phyloP scores from a whole-genome alignment of 441 rosid genomes.

The Gossypium gossypioides region DNA sequence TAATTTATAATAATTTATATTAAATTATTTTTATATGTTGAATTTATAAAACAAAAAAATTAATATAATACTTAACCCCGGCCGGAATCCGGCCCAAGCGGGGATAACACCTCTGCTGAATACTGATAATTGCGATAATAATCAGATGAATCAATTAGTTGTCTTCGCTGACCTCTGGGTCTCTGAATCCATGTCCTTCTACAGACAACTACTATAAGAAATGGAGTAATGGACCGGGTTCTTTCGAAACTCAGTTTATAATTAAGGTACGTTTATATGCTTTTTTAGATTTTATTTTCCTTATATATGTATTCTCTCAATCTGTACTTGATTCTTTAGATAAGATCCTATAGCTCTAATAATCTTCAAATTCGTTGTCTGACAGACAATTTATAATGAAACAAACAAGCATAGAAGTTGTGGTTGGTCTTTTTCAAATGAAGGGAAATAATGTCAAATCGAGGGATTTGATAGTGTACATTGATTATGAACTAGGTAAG shows the following conservation, averaged over 20 bases:
- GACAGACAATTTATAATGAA: not conserved
- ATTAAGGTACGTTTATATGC: not conserved
- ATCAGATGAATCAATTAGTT: not conserved
- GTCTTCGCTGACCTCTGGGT: not conserved
- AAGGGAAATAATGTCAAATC: not conserved
- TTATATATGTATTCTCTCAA: not conserved
- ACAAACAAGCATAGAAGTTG: not conserved
- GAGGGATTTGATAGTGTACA: not conserved
- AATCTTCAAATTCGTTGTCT: not conserved
- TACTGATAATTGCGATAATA: not conserved
- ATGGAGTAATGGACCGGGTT: not conserved
- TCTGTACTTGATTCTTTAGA: not conserved
- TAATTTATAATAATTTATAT: too few relatives aligned
- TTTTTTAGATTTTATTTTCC: not conserved
- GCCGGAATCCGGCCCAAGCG: too few relatives aligned
- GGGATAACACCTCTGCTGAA: not conserved
- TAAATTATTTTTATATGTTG: too few relatives aligned
- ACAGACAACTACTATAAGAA: not conserved
- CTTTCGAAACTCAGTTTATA: not conserved
- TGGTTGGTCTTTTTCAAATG: not conserved
- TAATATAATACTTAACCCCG: too few relatives aligned
- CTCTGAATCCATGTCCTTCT: not conserved
- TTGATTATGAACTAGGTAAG: not conserved
- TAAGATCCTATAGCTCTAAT: not conserved
- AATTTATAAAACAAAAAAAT: too few relatives aligned